phyloP scores from a whole-genome alignment of 345 rosid species.

The Gossypium stocksii region DNA sequence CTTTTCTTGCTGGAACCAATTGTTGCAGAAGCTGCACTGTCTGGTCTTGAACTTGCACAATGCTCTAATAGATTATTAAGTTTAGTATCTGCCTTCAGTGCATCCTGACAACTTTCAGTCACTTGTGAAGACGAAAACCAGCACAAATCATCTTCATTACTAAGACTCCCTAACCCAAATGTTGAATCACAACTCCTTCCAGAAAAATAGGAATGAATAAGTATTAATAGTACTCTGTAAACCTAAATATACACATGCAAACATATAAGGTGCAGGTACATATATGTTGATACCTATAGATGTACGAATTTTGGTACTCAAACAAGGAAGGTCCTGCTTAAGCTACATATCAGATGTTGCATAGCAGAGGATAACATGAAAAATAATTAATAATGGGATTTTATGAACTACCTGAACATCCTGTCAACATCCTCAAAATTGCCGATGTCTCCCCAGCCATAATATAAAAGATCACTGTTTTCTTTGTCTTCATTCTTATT shows the following conservation, averaged over 20 bases:
- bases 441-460: constrained; percentile 84
- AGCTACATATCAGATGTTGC: neutral
- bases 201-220: constrained; percentile 13
- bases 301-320: neutral
- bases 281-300: neutral
- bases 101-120: constrained; percentile 48
- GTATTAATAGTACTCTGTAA: neutral
- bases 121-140: constrained; percentile 65
- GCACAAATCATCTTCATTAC: constrained; percentile 55
- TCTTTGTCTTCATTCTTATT: constrained; percentile 52
- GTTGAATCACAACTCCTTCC: constrained; percentile 80
- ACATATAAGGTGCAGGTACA: neutral
- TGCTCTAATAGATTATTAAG: constrained; percentile 32
- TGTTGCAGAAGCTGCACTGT: constrained; percentile 30
- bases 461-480: constrained; percentile 53
- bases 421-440: constrained; percentile 89
- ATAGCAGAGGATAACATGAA: neutral
- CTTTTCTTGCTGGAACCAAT: constrained; percentile 31
- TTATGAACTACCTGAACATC: constrained; percentile 64
- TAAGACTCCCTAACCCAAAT: constrained; percentile 61
- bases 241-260: neutral
- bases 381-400: neutral
- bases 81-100: constrained; percentile 38
- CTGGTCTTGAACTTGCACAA: constrained; percentile 33
- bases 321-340: neutral